Evolutionary conservation across 2,329 filamentous ascomycete genomes (phyloP), one percentile per base, ranked within the genome.

Genomic region (Talaromyces sp.): DNA sequence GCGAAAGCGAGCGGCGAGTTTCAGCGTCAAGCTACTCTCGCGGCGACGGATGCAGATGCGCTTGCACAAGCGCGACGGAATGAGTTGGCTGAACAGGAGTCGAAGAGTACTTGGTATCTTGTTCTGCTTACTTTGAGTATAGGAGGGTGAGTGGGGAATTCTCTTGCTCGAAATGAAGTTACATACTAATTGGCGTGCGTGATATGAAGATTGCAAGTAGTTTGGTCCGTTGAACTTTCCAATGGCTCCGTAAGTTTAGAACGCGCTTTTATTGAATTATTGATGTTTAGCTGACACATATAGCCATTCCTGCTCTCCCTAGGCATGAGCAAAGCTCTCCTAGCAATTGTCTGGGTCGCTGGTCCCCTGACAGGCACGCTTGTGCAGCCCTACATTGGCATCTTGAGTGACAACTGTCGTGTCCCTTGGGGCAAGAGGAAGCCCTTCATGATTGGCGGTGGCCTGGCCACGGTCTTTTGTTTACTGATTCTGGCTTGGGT

Each of bases 211-310:
- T 82, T 98, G 68, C 94, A 98, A 79, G 90, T 98, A 70, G 93
- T 94, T 33, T 98, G 94, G 94, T 93, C 93, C 1, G 93, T 97
- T 49, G 94, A 98, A 78, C 84, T 97, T 49, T 96, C 93, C 62
- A 94, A 96, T 81, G 93, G 93, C 71, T 97, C 94, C 62, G 84
- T 86, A 75, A 73, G 83, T 78, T 33, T 16, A 31, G 27, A 31
- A 8, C 27, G 27, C 22, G 13, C 27, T 56, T 5, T 11, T 31
- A 31, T 6, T 31, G 27, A 11, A 56, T 9, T 43, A 13, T 10
- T 39, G 13, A 31, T 13, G 19, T 9, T 27, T 6, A 22, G 39
- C 39, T 59, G 14, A 59, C 27, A 27, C 62, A 33, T 60, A n/a
- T 63, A 80, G 78, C 91, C 91, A 6, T 95, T 90, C 73, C 81